phyloP scores from a whole-genome alignment of 345 rosid species.

The Gossypium ekmanianum region DNA sequence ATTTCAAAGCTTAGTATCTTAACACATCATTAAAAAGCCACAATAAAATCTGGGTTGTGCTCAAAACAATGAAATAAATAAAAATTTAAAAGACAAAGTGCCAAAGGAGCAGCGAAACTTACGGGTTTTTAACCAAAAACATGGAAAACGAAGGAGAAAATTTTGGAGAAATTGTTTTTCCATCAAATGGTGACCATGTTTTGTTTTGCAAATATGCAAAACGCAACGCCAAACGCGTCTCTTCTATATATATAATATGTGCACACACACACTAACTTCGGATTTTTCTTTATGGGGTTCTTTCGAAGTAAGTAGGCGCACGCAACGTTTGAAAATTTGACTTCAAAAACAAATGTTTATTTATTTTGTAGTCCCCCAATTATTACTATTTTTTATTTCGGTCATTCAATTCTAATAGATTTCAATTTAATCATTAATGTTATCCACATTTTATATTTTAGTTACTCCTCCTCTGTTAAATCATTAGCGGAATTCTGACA shows the following conservation, averaged over 20 bases:
- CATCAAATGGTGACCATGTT: conserved; percentile 20
- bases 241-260: neutral
- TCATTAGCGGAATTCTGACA: too few species aligned
- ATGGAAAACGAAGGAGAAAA: conserved; percentile 16
- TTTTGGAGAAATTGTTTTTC: conserved; percentile 17
- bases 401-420: too few species aligned
- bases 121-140: neutral
- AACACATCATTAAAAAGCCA: neutral
- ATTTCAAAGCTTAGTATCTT: conserved; percentile 1
- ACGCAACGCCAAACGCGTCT: neutral
- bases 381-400: too few species aligned
- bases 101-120: conserved; percentile 10
- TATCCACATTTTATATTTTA: too few species aligned
- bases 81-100: neutral
- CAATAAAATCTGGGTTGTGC: conserved; percentile 4
- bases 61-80: conserved; percentile 5
- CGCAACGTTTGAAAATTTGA: conserved; percentile 29
- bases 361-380: too few species aligned
- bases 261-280: neutral
- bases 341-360: neutral
- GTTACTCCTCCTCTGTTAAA: too few species aligned
- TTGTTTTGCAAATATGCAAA: conserved; percentile 4
- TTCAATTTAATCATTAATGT: too few species aligned
- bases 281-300: neutral
- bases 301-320: conserved; percentile 8